phyloP scores from a whole-genome alignment of 371 early-diverging fungal genomes.

The Mortierella sp. region DNA sequence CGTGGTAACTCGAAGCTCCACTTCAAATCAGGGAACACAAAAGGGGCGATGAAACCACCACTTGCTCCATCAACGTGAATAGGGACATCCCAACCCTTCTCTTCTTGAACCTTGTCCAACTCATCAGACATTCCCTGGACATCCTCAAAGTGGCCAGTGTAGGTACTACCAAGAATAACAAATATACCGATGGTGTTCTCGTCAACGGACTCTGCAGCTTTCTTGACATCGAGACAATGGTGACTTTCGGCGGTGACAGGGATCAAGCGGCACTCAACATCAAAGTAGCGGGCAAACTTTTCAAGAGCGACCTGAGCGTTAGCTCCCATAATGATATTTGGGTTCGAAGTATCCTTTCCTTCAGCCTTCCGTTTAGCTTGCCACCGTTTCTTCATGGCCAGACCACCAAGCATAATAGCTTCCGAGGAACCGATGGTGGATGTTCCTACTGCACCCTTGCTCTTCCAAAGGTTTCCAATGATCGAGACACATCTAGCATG shows the following conservation, averaged over 20 bases:
- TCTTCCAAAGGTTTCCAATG: conserved; percentile 66
- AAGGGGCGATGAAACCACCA: conserved; percentile 77
- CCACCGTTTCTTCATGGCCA: conserved; percentile 76
- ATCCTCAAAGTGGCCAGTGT: conserved; percentile 87
- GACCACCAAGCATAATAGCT: conserved; percentile 69
- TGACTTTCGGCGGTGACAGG: conserved; percentile 65
- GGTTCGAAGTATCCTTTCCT: conserved; percentile 64
- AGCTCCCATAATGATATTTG: conserved; percentile 70
- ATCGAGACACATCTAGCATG: conserved; percentile 68
- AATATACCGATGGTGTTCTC: conserved; percentile 77
- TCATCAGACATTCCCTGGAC: conserved; percentile 71
- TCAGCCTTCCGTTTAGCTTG: conserved; percentile 56
- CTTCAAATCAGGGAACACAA: conserved; percentile 65
- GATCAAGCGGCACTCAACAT: conserved; percentile 75
- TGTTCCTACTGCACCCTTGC: conserved; percentile 61
- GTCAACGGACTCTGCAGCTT: conserved; percentile 64
- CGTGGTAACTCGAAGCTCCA: conserved; percentile 75
- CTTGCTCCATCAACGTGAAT: conserved; percentile 77
- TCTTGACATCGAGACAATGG: conserved; percentile 67
- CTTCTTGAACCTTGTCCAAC: conserved; percentile 66
- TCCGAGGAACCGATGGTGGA: conserved; percentile 71
- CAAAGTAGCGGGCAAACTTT: conserved; percentile 76
- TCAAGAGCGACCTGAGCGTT: conserved; percentile 73
- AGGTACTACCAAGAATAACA: conserved; percentile 80
- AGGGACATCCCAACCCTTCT: conserved; percentile 66